Evolutionary conservation across 2,329 filamentous ascomycete genomes (phyloP), one percentile per base, ranked within the genome.

Genomic region (Pyrenophora graminea): DNA sequence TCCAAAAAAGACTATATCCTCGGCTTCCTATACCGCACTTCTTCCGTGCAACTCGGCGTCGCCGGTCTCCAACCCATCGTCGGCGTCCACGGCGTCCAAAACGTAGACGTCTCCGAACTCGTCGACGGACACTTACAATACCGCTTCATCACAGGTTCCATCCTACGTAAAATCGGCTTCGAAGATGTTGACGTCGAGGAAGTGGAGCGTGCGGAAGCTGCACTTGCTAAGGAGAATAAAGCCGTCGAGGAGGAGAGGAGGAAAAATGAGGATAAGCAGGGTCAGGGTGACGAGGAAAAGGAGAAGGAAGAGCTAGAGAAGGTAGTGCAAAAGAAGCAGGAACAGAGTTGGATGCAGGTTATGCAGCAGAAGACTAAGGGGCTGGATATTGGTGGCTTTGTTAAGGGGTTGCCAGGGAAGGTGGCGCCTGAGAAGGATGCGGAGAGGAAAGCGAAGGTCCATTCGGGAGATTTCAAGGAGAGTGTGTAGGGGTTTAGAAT

Each of bases 1-100:
- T 93, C 90, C 1, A 85, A 87, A 45, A 92, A 94, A 53, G 92
- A 97, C 72, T 89, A 90, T 65, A 85, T 97, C 27, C 84, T 97
- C 1, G 91, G 85, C 1, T 93, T 96, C 68, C 78, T 96, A 15
- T 96, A 97, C 71, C 85, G 92, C 38, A 87, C 90, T 2, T 91
- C 89, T 34, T 91, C 87, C 51, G 82, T 96, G 23, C 88, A 94
- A 58, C 82, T 89, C 34, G 92, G 92, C 3, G 84, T 96, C 36
- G 91, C 91, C 0, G 93, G 92, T 0, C 77, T 97, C 1, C 89
- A 96, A 68, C 80, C 85, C 27, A 83, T 95, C 19, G 74, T 85
- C 50, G 82, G 80, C 7, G 83, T 92, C 13, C 80, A 83, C 4
- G 87, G 87, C 2, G 80, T 94, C 0, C 76, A 82, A 48, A 84